phyloP scores from a whole-genome alignment of 257 asterid genomes.

The Verbascum thapsus region DNA sequence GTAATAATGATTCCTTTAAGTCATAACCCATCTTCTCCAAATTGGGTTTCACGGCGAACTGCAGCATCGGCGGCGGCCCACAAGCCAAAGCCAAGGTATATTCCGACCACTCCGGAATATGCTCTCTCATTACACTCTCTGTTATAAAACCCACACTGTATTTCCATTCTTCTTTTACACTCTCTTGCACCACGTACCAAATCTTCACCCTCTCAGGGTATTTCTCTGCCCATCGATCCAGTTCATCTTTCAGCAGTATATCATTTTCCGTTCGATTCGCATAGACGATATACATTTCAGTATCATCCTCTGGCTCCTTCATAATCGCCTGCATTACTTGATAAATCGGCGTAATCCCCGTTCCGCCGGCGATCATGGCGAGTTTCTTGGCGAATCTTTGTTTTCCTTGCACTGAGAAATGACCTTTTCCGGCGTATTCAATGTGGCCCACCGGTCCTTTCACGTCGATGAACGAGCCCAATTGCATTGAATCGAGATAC shows the following conservation, averaged over 20 bases:
- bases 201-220: constrained; percentile 67
- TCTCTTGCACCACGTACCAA: constrained; percentile 76
- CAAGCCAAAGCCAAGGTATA: constrained; percentile 71
- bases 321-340: constrained; percentile 87
- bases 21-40: constrained; percentile 94
- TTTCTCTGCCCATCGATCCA: constrained; percentile 75
- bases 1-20: constrained; percentile 63
- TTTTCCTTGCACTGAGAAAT: constrained; percentile 64
- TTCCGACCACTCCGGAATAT: constrained; percentile 61
- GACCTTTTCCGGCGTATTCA: constrained; percentile 70
- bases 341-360: constrained; percentile 86
- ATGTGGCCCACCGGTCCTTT: constrained; percentile 95
- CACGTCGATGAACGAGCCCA: constrained; percentile 60
- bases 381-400: constrained; percentile 62
- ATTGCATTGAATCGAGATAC: constrained; percentile 53
- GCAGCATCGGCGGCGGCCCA: constrained; percentile 96
- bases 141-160: constrained; percentile 68
- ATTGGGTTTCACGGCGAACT: constrained; percentile 80
- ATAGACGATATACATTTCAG: constrained; percentile 76
- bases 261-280: constrained; percentile 93
- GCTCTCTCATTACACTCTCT: constrained; percentile 63
- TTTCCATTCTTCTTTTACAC: constrained; percentile 57
- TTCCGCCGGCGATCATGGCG: constrained; percentile 92
- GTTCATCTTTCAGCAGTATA: constrained; percentile 67
- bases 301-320: constrained; percentile 74